These are phyloP conservation scores for Lipomyces yamanashiensis DNA, from an alignment of 805 yeast species.

Conservation along the genomic window DNA sequence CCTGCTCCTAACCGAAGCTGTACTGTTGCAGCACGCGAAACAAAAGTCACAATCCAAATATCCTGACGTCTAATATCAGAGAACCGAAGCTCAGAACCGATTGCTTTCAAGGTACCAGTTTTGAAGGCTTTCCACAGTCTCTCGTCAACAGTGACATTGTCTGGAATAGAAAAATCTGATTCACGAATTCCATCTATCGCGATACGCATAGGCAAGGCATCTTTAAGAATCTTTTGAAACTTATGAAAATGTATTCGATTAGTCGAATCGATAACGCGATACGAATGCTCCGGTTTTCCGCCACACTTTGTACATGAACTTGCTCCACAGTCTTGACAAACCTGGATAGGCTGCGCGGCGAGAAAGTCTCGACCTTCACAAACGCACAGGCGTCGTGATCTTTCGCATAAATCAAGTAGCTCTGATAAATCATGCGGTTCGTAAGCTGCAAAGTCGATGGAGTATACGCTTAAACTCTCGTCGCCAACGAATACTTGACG, in stretches of 20 bases:
- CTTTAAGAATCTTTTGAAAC: constrained; percentile 11
- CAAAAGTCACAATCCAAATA: constrained; percentile 17
- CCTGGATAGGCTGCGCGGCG: constrained; percentile 5
- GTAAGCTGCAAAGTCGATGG: constrained; percentile 10
- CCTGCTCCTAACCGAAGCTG: constrained; percentile 7
- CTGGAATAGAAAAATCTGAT: constrained; percentile 3
- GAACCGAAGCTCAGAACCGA: constrained; percentile 10
- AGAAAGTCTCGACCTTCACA: constrained; percentile 16
- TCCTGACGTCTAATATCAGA: constrained; percentile 18
- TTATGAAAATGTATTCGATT: constrained; percentile 9
- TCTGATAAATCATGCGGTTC: neutral
- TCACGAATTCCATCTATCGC: constrained; percentile 4
- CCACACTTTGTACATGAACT: constrained; percentile 16
- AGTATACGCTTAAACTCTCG: neutral
- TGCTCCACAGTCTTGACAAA: constrained; percentile 9
- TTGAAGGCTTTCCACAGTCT: constrained; percentile 4
- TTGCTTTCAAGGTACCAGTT: neutral
- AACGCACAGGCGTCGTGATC: constrained; percentile 15
- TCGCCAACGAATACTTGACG: constrained; percentile 13
- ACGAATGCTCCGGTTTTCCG: constrained; percentile 20
- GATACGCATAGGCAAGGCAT: constrained; percentile 20
- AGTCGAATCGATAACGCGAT: constrained; percentile 3
- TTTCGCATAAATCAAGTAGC: neutral
- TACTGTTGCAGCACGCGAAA: constrained; percentile 6
- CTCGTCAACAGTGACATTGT: neutral